phyloP scores from a whole-genome alignment of 495 filamentous ascomycete species.

The Eremomyces bilateralis region DNA sequence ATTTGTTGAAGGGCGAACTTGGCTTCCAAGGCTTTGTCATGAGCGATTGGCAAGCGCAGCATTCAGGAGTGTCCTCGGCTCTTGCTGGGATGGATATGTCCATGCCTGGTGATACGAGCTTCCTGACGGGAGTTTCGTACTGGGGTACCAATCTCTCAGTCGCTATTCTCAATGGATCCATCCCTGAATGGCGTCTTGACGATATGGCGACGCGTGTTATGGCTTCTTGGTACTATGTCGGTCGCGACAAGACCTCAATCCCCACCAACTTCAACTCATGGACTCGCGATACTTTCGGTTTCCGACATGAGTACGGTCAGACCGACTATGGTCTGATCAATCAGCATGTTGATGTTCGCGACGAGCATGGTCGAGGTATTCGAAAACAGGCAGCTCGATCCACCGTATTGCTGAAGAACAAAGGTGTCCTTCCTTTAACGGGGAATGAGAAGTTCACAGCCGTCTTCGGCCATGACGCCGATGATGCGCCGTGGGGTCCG shows the following conservation, averaged over 20 bases:
- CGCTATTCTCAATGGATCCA: constrained; percentile 70
- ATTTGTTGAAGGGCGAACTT: constrained; percentile 72
- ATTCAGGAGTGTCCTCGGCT: constrained; percentile 55
- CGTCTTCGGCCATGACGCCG: constrained; percentile 76
- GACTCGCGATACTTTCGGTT: constrained; percentile 56
- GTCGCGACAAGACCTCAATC: constrained; percentile 35
- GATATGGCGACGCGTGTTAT: constrained; percentile 90
- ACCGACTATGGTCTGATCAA: constrained; percentile 53
- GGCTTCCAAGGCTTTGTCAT: constrained; percentile 73
- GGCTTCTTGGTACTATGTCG: constrained; percentile 81
- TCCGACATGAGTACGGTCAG: constrained; percentile 34
- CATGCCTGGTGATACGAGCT: constrained; percentile 75
- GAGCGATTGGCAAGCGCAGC: constrained; percentile 32
- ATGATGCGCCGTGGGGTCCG: constrained; percentile 52
- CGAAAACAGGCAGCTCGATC: constrained; percentile 53
- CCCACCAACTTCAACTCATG: constrained; percentile 79
- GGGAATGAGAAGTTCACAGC: constrained; percentile 51
- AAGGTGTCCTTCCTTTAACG: constrained; percentile 51
- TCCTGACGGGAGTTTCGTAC: constrained; percentile 50
- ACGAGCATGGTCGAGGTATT: constrained; percentile 47
- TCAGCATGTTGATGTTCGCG: constrained; percentile 63
- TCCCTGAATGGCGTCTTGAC: constrained; percentile 78
- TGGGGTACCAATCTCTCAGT: constrained; percentile 78
- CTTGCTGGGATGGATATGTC: constrained; percentile 83
- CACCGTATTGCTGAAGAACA: constrained; percentile 80